Evolutionary conservation across 2,329 filamentous ascomycete genomes (phyloP).

Genomic region (Diplodia seriata): DNA sequence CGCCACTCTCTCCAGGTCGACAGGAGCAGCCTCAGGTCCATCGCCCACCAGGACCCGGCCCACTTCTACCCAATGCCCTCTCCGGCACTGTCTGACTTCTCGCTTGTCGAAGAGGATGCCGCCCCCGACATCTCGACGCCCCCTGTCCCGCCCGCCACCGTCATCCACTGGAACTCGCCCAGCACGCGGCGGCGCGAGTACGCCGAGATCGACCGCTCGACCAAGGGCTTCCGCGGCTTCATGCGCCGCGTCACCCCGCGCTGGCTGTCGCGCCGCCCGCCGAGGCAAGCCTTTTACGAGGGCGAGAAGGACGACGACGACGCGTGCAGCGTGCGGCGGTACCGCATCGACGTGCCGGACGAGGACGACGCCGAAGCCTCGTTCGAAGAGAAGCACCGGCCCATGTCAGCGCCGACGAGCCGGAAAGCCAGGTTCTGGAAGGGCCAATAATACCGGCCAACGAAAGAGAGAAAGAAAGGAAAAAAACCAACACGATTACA

Average conservation of each 20-base stretch:
- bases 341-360: constrained; percentile 44
- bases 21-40: constrained; percentile 6
- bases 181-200: constrained; percentile 46
- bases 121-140: constrained; percentile 7
- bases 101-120: not conserved
- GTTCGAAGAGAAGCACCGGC: constrained; percentile 14
- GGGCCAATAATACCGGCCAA: not conserved
- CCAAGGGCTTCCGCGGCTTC: constrained; percentile 47
- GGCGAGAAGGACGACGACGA: constrained; percentile 38
- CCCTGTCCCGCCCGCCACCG: constrained; percentile 38
- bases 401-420: constrained; percentile 12
- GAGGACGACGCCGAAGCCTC: constrained; percentile 33
- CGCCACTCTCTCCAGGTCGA: constrained; percentile 6
- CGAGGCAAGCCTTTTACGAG: constrained; percentile 46
- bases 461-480: not conserved
- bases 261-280: constrained; percentile 42
- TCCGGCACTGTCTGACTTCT: constrained; percentile 14
- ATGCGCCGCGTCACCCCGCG: constrained; percentile 43
- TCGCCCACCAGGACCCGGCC: not conserved
- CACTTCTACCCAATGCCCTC: constrained; percentile 11
- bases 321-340: constrained; percentile 47
- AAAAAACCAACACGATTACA: constrained; percentile 1
- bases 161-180: constrained; percentile 49
- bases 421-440: constrained; percentile 2
- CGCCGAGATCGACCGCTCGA: constrained; percentile 47